Percentiles rank a stretch among this genome's conserved stretches.
Evolutionary conservation across 2,329 filamentous ascomycete genomes (phyloP).

Genomic region (Grosmannia serpens): DNA sequence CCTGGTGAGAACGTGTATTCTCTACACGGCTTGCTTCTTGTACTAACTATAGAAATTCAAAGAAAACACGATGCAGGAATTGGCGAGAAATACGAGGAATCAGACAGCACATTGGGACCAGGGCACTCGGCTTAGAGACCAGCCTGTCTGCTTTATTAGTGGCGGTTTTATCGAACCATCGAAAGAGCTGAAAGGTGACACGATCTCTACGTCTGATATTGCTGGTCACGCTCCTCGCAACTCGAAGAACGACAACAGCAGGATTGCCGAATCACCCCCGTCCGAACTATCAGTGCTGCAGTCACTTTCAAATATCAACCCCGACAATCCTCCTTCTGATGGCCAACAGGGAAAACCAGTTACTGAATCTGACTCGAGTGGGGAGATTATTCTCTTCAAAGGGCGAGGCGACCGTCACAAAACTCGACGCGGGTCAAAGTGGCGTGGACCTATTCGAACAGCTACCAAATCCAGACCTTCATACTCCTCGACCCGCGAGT

Average conservation of each 20-base stretch:
- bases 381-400: constrained; percentile 61
- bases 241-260: background rate
- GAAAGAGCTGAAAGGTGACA: constrained; percentile 14
- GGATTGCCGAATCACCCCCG: background rate
- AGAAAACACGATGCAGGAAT: constrained; percentile 33
- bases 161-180: constrained; percentile 40
- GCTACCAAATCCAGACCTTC: background rate
- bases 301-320: background rate
- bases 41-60: background rate
- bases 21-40: background rate
- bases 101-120: constrained; percentile 28
- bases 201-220: background rate
- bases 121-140: constrained; percentile 31
- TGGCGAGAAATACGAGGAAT: constrained; percentile 38
- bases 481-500: background rate
- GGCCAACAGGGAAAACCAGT: background rate
- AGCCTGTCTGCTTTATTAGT: constrained; percentile 41
- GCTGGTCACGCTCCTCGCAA: too few relatives aligned
- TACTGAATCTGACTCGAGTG: constrained; percentile 45
- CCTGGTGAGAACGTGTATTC: background rate
- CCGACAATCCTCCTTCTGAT: background rate
- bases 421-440: background rate
- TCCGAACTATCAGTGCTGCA: background rate
- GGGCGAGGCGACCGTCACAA: constrained; percentile 7
- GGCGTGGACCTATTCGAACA: background rate